Evolutionary conservation across 352 stramenopile species (phyloP), one percentile per base, ranked within the genome.

Genomic region (Globisporangium paddicum): DNA sequence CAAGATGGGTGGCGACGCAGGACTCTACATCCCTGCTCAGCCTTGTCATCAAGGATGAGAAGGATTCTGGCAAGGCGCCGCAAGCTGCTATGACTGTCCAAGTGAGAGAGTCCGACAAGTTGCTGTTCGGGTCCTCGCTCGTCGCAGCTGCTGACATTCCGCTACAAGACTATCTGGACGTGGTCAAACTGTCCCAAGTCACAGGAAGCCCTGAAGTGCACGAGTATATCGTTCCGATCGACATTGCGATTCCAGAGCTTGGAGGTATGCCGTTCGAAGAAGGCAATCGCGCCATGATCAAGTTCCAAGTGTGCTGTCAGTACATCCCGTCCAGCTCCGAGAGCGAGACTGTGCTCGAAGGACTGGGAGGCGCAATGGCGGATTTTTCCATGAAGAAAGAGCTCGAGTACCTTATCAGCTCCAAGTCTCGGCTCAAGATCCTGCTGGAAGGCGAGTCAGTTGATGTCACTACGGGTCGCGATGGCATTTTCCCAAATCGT

Each of bases 111-210:
- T 66, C 75, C 16, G 82, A 90, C 51, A 82, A 75, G 32, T 60
- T 90, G 35, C 57, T 90, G 10, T 92, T 93, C 45, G 79, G 80
- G 0, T 93, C 82, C 0, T 87, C 82, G 1, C 41, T 90, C 35
- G 59, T 93, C 10, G 78, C 77, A 19, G 74, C 66, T 4, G 73
- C 68, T 13, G 66, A 52, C 2, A 62, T 92, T 52, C 77, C 77
- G 9, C 62, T 92, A 35, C 60, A 69, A 16, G 67, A 77, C 32
- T 84, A 89, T 26, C 63, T 81, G 37, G 56, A 61, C 35, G 66
- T 69, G 16, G 69, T 82, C 37, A 75, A 72, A 34, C 49, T 55
- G 32, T 45, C 63, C 9, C 46, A 54, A 60, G 21, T 10, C 40
- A 68, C 14, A 10, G 21, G 14, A 26, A 18, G 60, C 51, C 58